Evolutionary conservation across 129 eudicot species (phyloP).

Genomic region (Arctium minus): DNA sequence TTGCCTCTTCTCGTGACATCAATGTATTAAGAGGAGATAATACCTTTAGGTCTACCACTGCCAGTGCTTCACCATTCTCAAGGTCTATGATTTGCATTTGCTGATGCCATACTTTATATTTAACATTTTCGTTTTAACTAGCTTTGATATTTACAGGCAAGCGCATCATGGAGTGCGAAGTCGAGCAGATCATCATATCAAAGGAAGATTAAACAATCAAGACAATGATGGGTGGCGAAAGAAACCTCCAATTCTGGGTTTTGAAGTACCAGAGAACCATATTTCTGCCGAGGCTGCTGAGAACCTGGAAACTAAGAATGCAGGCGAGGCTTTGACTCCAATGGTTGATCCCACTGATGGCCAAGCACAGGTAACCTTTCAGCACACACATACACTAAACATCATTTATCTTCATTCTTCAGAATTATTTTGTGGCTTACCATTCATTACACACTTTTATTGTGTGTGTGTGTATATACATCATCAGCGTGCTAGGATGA

Average conservation of each 20-base stretch:
- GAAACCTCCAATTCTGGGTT: slow-evolving; percentile 35
- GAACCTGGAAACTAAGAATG: slow-evolving; percentile 21
- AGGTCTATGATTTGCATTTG: slow-evolving; percentile 36
- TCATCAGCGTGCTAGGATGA: slow-evolving; percentile 79
- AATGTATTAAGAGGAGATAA: slow-evolving; percentile 18
- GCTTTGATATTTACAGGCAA: slow-evolving; percentile 41
- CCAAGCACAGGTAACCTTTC: slow-evolving; percentile 50
- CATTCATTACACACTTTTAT: not conserved
- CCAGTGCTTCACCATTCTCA: slow-evolving; percentile 22
- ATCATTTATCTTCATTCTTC: not conserved
- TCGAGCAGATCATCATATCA: slow-evolving; percentile 43
- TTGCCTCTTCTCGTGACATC: slow-evolving; percentile 31
- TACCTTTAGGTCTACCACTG: slow-evolving; percentile 25
- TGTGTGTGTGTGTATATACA: slow-evolving; percentile 9
- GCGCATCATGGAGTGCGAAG: slow-evolving; percentile 42
- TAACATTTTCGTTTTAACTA: slow-evolving; percentile 10
- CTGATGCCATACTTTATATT: not conserved
- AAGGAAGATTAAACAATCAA: slow-evolving; percentile 53
- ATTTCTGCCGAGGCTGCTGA: slow-evolving; percentile 34
- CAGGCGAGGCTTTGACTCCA: slow-evolving; percentile 33
- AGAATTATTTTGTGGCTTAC: not conserved
- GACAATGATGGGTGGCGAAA: slow-evolving; percentile 65
- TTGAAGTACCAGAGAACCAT: slow-evolving; percentile 31
- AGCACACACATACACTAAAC: not conserved
- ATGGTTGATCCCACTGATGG: slow-evolving; percentile 48